phyloP scores from a whole-genome alignment of 495 filamentous ascomycete genomes.

The Aspergillus steynii region DNA sequence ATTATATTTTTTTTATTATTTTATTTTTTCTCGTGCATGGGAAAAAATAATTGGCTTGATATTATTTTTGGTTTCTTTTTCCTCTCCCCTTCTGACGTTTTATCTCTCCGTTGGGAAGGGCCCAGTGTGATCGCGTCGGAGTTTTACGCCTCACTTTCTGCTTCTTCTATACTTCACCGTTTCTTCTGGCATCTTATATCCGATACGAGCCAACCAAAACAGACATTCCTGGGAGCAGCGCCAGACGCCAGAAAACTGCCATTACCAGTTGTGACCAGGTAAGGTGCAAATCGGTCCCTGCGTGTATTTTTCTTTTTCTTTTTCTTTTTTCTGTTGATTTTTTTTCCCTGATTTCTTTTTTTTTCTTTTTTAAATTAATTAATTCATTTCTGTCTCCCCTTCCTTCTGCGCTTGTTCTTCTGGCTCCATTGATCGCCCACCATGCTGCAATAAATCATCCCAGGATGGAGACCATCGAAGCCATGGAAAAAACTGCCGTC shows the following conservation, averaged over 20 bases:
- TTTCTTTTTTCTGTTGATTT: slow-evolving; percentile 17
- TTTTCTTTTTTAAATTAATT: slow-evolving; percentile 28
- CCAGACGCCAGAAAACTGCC: no score
- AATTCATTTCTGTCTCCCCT: slow-evolving; percentile 14
- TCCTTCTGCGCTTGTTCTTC: slow-evolving; percentile 32
- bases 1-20: background rate
- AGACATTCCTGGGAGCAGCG: slow-evolving; percentile 3
- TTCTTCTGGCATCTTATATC: slow-evolving; percentile 17
- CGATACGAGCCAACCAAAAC: slow-evolving; percentile 12
- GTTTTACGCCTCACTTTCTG: slow-evolving; percentile 29
- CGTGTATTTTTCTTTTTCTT: slow-evolving; percentile 19
- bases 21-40: slow-evolving; percentile 6
- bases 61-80: background rate
- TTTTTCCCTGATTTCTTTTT: slow-evolving; percentile 15
- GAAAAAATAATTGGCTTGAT: background rate
- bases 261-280: slow-evolving; percentile 21
- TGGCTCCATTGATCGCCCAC: slow-evolving; percentile 46
- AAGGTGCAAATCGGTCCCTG: slow-evolving; percentile 19
- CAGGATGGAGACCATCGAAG: slow-evolving; percentile 42
- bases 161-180: slow-evolving; percentile 37
- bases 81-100: background rate
- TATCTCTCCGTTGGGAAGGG: slow-evolving; percentile 15
- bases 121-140: slow-evolving; percentile 19
- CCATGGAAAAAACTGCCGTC: slow-evolving; percentile 45
- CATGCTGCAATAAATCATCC: slow-evolving; percentile 47